Conservation (phyloP, 768 basidiomycete genomes). For the Plicaturopsis crispa region DNA sequence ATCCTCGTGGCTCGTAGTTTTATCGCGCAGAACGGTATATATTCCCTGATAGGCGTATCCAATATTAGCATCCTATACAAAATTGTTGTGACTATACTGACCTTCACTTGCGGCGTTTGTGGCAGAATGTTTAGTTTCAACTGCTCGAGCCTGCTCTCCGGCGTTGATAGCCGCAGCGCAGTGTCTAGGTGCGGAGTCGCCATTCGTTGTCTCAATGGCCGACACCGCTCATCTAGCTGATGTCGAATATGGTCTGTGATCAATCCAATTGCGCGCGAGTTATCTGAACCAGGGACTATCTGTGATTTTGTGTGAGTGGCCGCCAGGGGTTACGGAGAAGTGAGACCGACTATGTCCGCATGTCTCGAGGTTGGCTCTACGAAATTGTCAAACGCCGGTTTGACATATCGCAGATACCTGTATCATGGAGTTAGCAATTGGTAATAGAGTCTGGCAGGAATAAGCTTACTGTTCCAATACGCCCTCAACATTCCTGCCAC, state of each 20-base stretch:
- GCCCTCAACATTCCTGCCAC: constrained; percentile 79
- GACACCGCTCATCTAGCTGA: constrained; percentile 74
- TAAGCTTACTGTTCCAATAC: constrained; percentile 75
- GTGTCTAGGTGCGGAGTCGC: constrained; percentile 38
- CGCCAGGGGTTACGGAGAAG: neutral
- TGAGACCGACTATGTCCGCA: constrained; percentile 72
- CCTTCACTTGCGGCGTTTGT: constrained; percentile 76
- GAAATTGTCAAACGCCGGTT: constrained; percentile 91
- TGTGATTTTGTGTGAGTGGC: constrained; percentile 20
- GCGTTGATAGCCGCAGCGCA: constrained; percentile 27
- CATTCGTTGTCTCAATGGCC: constrained; percentile 67
- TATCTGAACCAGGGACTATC: constrained; percentile 95
- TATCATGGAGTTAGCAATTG: neutral
- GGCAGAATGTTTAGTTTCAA: constrained; percentile 60
- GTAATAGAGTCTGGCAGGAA: constrained; percentile 1
- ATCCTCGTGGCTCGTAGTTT: constrained; percentile 65
- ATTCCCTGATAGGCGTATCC: constrained; percentile 67
- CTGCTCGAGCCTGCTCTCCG: constrained; percentile 33
- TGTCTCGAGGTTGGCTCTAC: constrained; percentile 80
- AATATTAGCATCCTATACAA: neutral
- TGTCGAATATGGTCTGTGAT: constrained; percentile 86
- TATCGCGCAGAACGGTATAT: constrained; percentile 77
- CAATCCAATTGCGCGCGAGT: constrained; percentile 86
- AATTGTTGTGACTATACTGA: constrained; percentile 21
- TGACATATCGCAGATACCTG: constrained; percentile 91